Conservation (phyloP, 805 yeast genomes). For the Teunomyces pallodes region DNA sequence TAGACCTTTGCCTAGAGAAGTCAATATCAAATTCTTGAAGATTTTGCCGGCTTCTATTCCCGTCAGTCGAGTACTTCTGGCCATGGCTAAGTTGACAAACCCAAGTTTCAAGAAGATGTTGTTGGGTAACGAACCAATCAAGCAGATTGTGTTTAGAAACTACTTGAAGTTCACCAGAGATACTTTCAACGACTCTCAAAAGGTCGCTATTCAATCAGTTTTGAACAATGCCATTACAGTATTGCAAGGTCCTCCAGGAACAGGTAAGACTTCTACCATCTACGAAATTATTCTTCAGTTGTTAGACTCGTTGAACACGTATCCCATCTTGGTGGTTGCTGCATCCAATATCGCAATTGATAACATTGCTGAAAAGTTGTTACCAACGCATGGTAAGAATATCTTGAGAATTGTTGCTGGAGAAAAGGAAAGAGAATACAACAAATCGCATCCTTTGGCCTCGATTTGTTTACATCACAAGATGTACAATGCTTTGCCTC, state of each 20-base stretch:
- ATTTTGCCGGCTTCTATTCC: slow-evolving; percentile 64
- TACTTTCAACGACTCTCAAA: slow-evolving; percentile 58
- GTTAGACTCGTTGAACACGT: slow-evolving; percentile 51
- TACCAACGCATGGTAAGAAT: slow-evolving; percentile 47
- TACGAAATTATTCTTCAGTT: slow-evolving; percentile 50
- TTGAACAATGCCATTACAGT: slow-evolving; percentile 49
- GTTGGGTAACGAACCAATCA: slow-evolving; percentile 53
- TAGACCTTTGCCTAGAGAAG: slow-evolving; percentile 45
- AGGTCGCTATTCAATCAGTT: slow-evolving; percentile 53
- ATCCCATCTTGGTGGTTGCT: slow-evolving; percentile 70
- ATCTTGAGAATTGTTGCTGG: slow-evolving; percentile 58
- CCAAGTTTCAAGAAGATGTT: slow-evolving; percentile 51
- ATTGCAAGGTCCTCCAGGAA: slow-evolving; percentile 44
- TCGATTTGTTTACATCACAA: slow-evolving; percentile 65
- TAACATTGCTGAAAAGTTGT: slow-evolving; percentile 68
- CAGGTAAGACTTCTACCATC: slow-evolving; percentile 45
- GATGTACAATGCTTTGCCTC: slow-evolving; percentile 49
- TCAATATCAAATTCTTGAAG: slow-evolving; percentile 33
- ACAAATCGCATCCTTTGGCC: slow-evolving; percentile 52
- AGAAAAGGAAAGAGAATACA: slow-evolving; percentile 62
- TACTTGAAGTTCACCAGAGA: slow-evolving; percentile 47
- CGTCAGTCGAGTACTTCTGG: slow-evolving; percentile 59
- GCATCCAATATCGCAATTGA: slow-evolving; percentile 76
- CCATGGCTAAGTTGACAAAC: slow-evolving; percentile 60
- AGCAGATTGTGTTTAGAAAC: slow-evolving; percentile 57